Conservation (phyloP, 768 basidiomycete species). For the Gymnopilus dilepis region DNA sequence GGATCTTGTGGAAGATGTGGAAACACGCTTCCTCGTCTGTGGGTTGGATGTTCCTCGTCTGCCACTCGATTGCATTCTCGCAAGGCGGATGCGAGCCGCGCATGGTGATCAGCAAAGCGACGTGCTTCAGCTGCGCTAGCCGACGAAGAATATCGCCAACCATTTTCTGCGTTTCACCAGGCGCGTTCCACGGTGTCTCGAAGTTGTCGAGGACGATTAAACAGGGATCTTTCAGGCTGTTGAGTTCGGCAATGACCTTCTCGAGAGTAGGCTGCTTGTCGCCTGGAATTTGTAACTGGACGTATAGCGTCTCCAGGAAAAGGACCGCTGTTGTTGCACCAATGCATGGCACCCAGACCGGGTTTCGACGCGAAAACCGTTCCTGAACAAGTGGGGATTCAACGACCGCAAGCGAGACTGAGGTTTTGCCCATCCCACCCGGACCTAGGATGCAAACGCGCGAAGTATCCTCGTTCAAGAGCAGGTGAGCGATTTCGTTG, state of each 20-base stretch:
- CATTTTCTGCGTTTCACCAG: slow-evolving; percentile 17
- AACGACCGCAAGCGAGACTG: slow-evolving; percentile 39
- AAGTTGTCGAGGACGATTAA: slow-evolving; percentile 46
- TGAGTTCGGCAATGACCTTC: slow-evolving; percentile 28
- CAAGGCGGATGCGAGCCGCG: slow-evolving; percentile 34
- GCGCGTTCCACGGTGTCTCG: slow-evolving; percentile 43
- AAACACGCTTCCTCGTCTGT: slow-evolving; percentile 20
- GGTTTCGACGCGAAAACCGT: slow-evolving; percentile 17
- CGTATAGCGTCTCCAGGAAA: slow-evolving; percentile 31
- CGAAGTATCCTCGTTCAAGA: slow-evolving; percentile 1
- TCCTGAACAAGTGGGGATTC: slow-evolving; percentile 27
- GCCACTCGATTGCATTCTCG: slow-evolving; percentile 30
- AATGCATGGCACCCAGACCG: slow-evolving; percentile 41
- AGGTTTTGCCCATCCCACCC: slow-evolving; percentile 47
- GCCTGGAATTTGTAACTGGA: slow-evolving; percentile 27
- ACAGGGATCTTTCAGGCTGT: slow-evolving; percentile 25
- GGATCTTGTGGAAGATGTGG: slow-evolving; percentile 26
- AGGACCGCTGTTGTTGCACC: slow-evolving; percentile 30
- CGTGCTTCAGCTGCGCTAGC: slow-evolving; percentile 29
- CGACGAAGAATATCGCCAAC: slow-evolving; percentile 31
- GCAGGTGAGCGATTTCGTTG: neutral
- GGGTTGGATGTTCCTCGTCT: slow-evolving; percentile 7
- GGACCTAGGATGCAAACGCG: slow-evolving; percentile 31
- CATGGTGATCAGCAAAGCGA: slow-evolving; percentile 41
- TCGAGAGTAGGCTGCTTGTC: slow-evolving; percentile 25